phyloP scores from a whole-genome alignment of 257 asterid genomes.

The Nicotiana tomentosiformis region DNA sequence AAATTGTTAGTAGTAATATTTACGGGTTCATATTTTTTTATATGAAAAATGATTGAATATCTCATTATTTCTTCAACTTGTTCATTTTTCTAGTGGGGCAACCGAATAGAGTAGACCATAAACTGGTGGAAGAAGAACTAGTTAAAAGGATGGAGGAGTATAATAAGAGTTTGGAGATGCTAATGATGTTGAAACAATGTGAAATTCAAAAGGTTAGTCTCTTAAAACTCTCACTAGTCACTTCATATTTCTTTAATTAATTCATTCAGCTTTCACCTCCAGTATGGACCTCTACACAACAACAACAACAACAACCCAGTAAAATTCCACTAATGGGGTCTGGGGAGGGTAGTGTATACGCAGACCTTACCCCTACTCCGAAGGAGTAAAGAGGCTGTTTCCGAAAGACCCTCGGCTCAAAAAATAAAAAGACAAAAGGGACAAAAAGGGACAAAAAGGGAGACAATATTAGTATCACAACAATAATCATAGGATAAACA shows the following conservation, averaged over 20 bases:
- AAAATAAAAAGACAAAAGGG: no score
- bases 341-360: no score
- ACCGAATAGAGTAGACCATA: constrained; percentile 7
- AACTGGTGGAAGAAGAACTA: constrained; percentile 27
- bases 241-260: neutral
- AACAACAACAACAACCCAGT: no score
- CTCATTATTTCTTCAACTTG: neutral
- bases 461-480: no score
- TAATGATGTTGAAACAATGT: constrained; percentile 28
- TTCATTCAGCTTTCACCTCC: no score
- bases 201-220: constrained; percentile 33
- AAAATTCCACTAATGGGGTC: no score
- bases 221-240: neutral
- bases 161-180: constrained; percentile 23
- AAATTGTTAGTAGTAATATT: neutral
- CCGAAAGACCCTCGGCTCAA: no score
- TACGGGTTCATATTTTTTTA: neutral
- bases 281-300: no score
- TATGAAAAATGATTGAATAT: neutral
- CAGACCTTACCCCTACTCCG: no score
- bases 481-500: no score
- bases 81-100: constrained; percentile 22
- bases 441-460: no score
- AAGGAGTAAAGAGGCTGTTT: no score
- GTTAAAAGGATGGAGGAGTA: constrained; percentile 29